These are phyloP conservation scores for Pneumocystis murina DNA, from an alignment of 1,139 yeast genomes.

Conservation along the genomic window DNA sequence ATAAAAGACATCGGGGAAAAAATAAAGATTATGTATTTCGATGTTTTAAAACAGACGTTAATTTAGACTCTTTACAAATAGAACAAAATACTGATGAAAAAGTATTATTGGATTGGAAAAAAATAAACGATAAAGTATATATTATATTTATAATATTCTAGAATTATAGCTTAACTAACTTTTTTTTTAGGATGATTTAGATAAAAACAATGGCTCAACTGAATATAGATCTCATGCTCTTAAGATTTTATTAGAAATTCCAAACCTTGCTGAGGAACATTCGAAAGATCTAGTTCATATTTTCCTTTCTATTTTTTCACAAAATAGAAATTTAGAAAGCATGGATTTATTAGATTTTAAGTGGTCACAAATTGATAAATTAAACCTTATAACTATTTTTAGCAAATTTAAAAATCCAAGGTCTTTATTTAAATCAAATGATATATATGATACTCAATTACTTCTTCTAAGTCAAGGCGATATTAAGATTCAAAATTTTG, in stretches of 20 bases:
- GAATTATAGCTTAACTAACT: constrained; percentile 2
- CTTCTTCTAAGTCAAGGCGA: constrained; percentile 49
- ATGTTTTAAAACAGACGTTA: constrained; percentile 7
- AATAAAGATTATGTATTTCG: constrained; percentile 11
- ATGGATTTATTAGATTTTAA: constrained; percentile 16
- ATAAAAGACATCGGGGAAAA: neutral
- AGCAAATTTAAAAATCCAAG: constrained; percentile 47
- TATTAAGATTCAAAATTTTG: constrained; percentile 51
- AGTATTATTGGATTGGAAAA: neutral
- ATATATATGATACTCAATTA: constrained; percentile 40
- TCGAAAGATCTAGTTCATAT: constrained; percentile 43
- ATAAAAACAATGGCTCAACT: constrained; percentile 3
- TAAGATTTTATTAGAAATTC: constrained; percentile 38
- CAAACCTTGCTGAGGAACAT: constrained; percentile 53
- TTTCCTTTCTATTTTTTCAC: constrained; percentile 25
- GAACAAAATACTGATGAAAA: neutral
- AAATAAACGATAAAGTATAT: neutral
- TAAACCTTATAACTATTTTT: constrained; percentile 45
- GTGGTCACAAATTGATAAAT: constrained; percentile 47
- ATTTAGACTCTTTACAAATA: neutral
- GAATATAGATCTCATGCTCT: constrained; percentile 32
- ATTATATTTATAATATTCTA: neutral
- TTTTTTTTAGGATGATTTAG: neutral
- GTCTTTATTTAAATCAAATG: constrained; percentile 36
- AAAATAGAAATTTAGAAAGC: constrained; percentile 5